Evolutionary conservation across 2,329 filamentous ascomycete species (phyloP).

Genomic region (Pyrenophora teres): DNA sequence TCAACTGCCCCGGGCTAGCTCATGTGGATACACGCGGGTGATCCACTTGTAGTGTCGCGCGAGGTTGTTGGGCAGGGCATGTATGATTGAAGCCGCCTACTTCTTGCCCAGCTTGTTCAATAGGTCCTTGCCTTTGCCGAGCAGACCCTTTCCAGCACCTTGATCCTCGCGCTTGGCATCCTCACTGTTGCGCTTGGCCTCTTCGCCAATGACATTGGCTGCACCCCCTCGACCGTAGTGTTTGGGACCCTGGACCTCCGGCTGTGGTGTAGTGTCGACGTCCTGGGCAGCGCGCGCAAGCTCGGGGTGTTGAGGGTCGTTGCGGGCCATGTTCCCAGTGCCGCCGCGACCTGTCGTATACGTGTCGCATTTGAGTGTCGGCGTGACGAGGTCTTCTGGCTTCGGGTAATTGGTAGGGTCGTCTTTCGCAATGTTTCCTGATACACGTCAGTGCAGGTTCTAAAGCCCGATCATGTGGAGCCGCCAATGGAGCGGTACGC

Average conservation of each 20-base stretch:
- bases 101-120: slow-evolving; percentile 52
- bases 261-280: slow-evolving; percentile 62
- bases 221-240: slow-evolving; percentile 77
- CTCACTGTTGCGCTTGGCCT: slow-evolving; percentile 35
- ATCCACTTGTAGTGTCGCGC: not conserved
- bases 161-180: slow-evolving; percentile 19
- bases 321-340: slow-evolving; percentile 83
- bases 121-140: slow-evolving; percentile 61
- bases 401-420: slow-evolving; percentile 41
- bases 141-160: slow-evolving; percentile 44
- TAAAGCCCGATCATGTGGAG: not conserved
- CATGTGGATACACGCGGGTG: not conserved
- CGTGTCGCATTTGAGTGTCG: slow-evolving; percentile 78
- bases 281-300: slow-evolving; percentile 82
- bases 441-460: not conserved
- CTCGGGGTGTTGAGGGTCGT: slow-evolving; percentile 67
- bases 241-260: slow-evolving; percentile 63
- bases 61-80: no score
- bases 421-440: slow-evolving; percentile 56
- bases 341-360: slow-evolving; percentile 91
- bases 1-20: not conserved
- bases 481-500: not conserved
- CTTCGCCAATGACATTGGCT: slow-evolving; percentile 63
- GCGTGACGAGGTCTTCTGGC: slow-evolving; percentile 73
- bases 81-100: slow-evolving; percentile 14